Conservation (phyloP, 768 basidiomycete genomes). For the Rhodotorula babjevae region DNA sequence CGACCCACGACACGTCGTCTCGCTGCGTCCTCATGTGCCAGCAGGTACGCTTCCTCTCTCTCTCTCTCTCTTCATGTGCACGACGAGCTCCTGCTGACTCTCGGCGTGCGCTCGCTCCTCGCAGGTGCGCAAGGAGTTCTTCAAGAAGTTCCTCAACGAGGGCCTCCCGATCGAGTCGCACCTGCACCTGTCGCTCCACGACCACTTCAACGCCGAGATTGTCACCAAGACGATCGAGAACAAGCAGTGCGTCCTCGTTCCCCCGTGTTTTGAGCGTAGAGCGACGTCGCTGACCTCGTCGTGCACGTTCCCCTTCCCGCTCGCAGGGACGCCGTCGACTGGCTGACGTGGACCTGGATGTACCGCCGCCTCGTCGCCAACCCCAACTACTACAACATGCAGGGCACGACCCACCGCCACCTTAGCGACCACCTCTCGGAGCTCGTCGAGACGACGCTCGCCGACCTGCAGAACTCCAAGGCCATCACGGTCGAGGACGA, state of each 20-base stretch:
- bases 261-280: neutral
- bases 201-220: slow-evolving; percentile 97
- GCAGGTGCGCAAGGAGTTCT: slow-evolving; percentile 95
- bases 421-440: slow-evolving; percentile 94
- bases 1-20: slow-evolving; percentile 76
- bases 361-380: slow-evolving; percentile 97
- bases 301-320: neutral
- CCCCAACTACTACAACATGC: slow-evolving; percentile 84
- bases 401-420: slow-evolving; percentile 82
- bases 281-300: no score
- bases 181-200: slow-evolving; percentile 81
- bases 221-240: slow-evolving; percentile 98
- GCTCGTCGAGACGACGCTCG: slow-evolving; percentile 86
- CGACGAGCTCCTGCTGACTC: no score
- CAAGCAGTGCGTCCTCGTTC: slow-evolving; percentile 66
- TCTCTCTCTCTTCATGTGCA: no score
- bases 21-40: slow-evolving; percentile 97
- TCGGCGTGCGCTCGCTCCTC: neutral
- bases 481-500: slow-evolving; percentile 73
- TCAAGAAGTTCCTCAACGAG: slow-evolving; percentile 95
- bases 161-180: slow-evolving; percentile 98
- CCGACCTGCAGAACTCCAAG: slow-evolving; percentile 86
- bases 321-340: slow-evolving; percentile 59
- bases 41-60: slow-evolving; percentile 34
- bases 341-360: slow-evolving; percentile 87